Base-by-base conservation (phyloP, 345 rosid genomes). In the Orychophragmus violaceus region DNA sequence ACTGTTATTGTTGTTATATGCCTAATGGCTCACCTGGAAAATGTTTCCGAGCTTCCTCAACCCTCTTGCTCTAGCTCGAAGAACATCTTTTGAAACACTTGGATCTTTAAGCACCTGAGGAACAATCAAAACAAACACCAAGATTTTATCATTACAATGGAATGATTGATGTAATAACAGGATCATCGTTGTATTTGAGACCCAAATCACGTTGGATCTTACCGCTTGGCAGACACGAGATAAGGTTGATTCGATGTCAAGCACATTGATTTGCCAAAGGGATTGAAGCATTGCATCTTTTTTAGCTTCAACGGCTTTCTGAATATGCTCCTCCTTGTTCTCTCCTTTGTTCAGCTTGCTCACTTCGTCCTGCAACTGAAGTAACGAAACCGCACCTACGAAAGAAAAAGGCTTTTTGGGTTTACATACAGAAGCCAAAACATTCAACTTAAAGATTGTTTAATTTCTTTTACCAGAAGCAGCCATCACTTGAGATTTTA, bases 401-500 rank as follows among this genome's bases (percentile, higher is more conserved):
- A 3, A 52, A 41, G 69, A 65, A 22, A 54, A 4, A 13, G 22
- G 14, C 35, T 18, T n/a, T 23, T 51, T 13, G 12, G 2, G 37
- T 59, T 33, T 50, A 49, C 41, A 62, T 22, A 41, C 2, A 17
- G 18, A 55, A 16, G 53, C 33, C 17, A 27, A 27, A 46, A n/a
- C 25, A 2, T 59, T 18, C 28, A 49, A 48, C 39, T 14, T 48
- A 14, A 35, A 62, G 13, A 21, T 23, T 49, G 23, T 12, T n/a
- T 21, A 3, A n/a, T 42, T 22, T 29, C 27, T 7, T 25, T 16
- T 81, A 94, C 99, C 97, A 64, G 97, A 87, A 72, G 97, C 99
- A 68, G 99, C 96, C 85, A 84, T 83, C 11, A 90, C 96, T 88
- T 94, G 97, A 14, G 99, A 94, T 68, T 90, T 94, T 37, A 94